Evolutionary conservation across 176 grass and related monocot genomes (phyloP).

Genomic region (Coix lacrymajobi): DNA sequence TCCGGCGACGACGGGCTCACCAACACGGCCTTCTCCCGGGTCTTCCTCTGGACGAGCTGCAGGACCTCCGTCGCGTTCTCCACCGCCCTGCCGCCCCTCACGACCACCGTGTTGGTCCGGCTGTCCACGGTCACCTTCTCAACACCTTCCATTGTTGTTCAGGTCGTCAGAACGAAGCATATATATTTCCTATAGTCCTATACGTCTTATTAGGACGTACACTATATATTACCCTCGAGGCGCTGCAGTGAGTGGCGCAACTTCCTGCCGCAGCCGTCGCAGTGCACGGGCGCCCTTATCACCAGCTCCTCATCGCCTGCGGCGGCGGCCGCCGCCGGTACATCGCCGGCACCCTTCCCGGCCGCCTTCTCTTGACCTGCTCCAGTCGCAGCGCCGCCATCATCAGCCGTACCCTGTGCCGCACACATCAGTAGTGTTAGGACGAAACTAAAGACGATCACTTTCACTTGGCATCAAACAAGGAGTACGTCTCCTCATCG

Average conservation of each 20-base stretch:
- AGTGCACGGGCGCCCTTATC: conserved; percentile 54
- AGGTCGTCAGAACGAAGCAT: neutral
- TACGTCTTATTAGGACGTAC: neutral
- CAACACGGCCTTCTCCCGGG: conserved; percentile 43
- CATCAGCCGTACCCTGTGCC: neutral
- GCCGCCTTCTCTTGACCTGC: neutral
- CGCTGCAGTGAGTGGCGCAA: conserved; percentile 39
- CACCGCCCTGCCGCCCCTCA: conserved; percentile 33
- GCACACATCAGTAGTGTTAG: neutral
- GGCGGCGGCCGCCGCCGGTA: neutral
- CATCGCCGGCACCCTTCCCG: neutral
- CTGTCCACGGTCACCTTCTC: conserved; percentile 48
- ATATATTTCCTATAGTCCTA: too few relatives aligned
- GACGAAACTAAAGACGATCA: neutral
- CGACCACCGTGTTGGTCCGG: conserved; percentile 40
- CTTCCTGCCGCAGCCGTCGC: conserved; percentile 61
- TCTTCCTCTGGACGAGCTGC: conserved; percentile 40
- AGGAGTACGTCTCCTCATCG: too few relatives aligned
- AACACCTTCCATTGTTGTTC: conserved; percentile 29
- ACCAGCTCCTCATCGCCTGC: conserved; percentile 16
- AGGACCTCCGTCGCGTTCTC: conserved; percentile 36
- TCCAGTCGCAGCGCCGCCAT: too few relatives aligned
- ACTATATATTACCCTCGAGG: conserved; percentile 34
- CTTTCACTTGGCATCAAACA: too few relatives aligned
- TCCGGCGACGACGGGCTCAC: conserved; percentile 30